Percentiles rank a stretch among this genome's conserved stretches.
phyloP scores from a whole-genome alignment of 306 rosid genomes.

The Gillenia trifoliata region DNA sequence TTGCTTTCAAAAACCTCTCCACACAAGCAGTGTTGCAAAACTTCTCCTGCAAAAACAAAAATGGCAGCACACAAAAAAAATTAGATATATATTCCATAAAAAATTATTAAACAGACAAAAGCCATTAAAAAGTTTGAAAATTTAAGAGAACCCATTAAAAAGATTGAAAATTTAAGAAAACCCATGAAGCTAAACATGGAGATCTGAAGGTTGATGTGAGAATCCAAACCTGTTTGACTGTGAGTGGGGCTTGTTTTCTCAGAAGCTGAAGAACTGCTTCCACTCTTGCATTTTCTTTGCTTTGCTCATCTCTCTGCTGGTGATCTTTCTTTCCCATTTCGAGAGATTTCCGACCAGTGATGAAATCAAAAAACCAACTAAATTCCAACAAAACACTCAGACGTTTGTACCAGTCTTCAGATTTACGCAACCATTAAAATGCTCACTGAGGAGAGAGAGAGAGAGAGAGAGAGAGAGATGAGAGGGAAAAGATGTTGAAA shows the following conservation, averaged over 20 bases:
- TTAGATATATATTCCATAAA: neutral
- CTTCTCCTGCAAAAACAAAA: conserved; percentile 60
- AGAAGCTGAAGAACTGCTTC: conserved; percentile 77
- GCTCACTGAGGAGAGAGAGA: neutral
- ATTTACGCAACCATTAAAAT: conserved; percentile 67
- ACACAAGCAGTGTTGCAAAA: conserved; percentile 80
- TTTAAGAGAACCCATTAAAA: neutral
- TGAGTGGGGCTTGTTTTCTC: conserved; percentile 73
- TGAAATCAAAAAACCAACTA: neutral
- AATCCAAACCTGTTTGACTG: conserved; percentile 62
- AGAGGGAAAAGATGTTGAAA: conserved; percentile 16
- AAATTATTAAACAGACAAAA: neutral
- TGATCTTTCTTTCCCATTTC: conserved; percentile 77
- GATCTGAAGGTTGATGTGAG: neutral
- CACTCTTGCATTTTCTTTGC: conserved; percentile 35
- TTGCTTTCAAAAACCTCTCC: conserved; percentile 71
- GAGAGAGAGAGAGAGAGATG: conserved; percentile 2
- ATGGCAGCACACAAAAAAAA: neutral
- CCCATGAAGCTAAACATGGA: neutral
- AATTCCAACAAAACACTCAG: conserved; percentile 25
- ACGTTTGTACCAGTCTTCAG: conserved; percentile 67
- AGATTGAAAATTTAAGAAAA: neutral
- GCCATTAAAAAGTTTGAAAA: neutral
- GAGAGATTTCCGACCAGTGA: conserved; percentile 12
- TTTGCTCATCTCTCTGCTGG: conserved; percentile 1